These are phyloP conservation scores for Trametes gibbosa DNA, from an alignment of 768 basidiomycete genomes.

Conservation along the genomic window DNA sequence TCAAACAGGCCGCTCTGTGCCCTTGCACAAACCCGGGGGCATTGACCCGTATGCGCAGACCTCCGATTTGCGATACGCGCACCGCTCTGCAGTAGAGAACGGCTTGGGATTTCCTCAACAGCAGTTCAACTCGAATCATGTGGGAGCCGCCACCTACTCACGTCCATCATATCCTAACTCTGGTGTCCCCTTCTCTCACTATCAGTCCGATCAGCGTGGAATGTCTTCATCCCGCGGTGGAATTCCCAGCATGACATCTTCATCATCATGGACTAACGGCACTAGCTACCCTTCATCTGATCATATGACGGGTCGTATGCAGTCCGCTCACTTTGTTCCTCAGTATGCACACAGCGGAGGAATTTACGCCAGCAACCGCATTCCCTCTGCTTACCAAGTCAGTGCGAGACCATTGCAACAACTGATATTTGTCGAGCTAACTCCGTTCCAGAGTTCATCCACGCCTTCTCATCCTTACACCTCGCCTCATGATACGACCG, in stretches of 20 bases:
- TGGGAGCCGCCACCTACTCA: slow-evolving; percentile 17
- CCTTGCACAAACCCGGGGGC: slow-evolving; percentile 1
- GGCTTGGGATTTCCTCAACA: slow-evolving; percentile 13
- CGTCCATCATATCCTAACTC: slow-evolving; percentile 18
- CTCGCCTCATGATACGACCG: neutral
- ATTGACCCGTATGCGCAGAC: slow-evolving; percentile 12
- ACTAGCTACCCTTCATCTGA: slow-evolving; percentile 13
- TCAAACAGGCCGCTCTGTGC: neutral
- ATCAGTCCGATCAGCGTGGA: slow-evolving; percentile 29
- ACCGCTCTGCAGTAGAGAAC: slow-evolving; percentile 15
- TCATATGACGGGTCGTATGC: slow-evolving; percentile 2
- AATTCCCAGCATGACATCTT: neutral
- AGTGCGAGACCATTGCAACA: neutral
- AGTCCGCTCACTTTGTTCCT: slow-evolving; percentile 9
- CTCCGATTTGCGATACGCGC: slow-evolving; percentile 15
- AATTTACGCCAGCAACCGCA: slow-evolving; percentile 2
- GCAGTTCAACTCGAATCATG: slow-evolving; percentile 12
- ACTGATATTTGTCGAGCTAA: neutral
- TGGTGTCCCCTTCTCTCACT: slow-evolving; percentile 25
- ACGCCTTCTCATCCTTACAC: neutral
- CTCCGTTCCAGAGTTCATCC: neutral
- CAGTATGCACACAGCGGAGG: slow-evolving; percentile 13
- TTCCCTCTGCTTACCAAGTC: slow-evolving; percentile 15
- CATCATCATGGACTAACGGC: slow-evolving; percentile 11
- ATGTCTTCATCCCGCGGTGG: slow-evolving; percentile 12